Percentiles rank a stretch among this genome's conserved stretches.
Evolutionary conservation across 2,329 filamentous ascomycete genomes (phyloP).

Genomic region (Colletotrichum aenigma): DNA sequence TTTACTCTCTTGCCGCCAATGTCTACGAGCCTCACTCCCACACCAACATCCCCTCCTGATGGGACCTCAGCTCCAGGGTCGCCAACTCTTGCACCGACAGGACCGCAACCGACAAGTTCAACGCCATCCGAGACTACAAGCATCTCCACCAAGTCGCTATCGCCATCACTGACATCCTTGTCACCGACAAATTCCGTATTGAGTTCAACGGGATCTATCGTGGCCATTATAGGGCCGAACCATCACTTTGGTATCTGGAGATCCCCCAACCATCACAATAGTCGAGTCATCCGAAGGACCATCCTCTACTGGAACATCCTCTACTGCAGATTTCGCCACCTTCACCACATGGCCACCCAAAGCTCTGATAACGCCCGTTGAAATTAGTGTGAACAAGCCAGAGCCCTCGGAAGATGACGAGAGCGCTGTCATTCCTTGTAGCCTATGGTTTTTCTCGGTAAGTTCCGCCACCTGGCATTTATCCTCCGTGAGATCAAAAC

Average conservation of each 20-base stretch:
- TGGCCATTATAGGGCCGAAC: not conserved
- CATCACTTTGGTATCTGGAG: not conserved
- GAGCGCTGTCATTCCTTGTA: not conserved
- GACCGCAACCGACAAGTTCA: fast-evolving
- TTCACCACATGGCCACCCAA: not conserved
- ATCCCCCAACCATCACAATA: not conserved
- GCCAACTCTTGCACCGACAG: not conserved
- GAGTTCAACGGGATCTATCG: not conserved
- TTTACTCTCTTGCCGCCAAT: not conserved
- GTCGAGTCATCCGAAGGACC: not conserved
- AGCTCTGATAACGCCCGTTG: not conserved
- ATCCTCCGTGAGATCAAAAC: not conserved
- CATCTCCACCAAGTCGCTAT: fast-evolving
- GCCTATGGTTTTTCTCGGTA: not conserved
- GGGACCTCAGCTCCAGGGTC: fast-evolving
- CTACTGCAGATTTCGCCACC: fast-evolving
- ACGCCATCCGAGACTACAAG: fast-evolving
- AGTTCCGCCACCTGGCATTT: not conserved
- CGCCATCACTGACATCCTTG: fast-evolving
- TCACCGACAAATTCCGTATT: fast-evolving
- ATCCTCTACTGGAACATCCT: not conserved
- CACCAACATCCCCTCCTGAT: not conserved
- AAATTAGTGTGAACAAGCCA: not conserved
- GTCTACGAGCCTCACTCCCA: fast-evolving
- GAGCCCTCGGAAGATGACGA: not conserved